Evolutionary conservation across 2,329 filamentous ascomycete species (phyloP), one percentile per base, ranked within the genome.

Genomic region (Chrysoporthe deuterocubensis): DNA sequence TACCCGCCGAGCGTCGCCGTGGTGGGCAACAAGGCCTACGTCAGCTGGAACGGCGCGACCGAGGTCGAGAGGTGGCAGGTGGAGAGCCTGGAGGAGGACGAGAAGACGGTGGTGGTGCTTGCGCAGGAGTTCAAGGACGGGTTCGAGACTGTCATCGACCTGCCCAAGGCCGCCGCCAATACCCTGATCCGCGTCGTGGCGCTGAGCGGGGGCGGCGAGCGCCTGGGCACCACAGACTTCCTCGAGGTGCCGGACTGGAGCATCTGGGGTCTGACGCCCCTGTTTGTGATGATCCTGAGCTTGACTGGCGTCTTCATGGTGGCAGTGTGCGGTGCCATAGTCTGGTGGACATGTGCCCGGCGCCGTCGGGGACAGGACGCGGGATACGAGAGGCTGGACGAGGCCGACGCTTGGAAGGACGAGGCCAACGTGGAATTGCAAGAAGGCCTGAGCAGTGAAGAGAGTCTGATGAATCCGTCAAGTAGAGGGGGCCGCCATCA

Each of bases 41-140:
- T 69, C 42, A 72, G 71, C 62, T 72, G 71, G 71, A 71, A 72
- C 54, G 71, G 71, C 1, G 71, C 71, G 21, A 72, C 71, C 11
- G 67, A 69, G 57, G 62, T 72, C 8, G 60, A 44, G 9, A 50
- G 62, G 59, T 72, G 71, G 71, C 64, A 70, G 50, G 64, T 72
- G 52, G 70, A 71, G 56, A 62, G 60, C n/a, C 65, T 46, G 26
- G 62, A 68, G 32, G 62, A 26, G 2, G 58, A 54, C 2, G 62
- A 61, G n/a, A 42, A 63, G 14, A 34, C 56, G 14, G 18, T 32
- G 21, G 57, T 50, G n/a, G 67, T 69, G 32, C 48, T 71, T 6
- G 54, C 58, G 14, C 62, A 69, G 46, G 61, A 65, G 21, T 66
- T 65, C 60, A 71, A 64, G 58, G 61, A 65, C 11, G 71, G 66